These are phyloP conservation scores for Fusarium illudens DNA, from an alignment of 2,329 filamentous ascomycete genomes.

Conservation along the genomic window DNA sequence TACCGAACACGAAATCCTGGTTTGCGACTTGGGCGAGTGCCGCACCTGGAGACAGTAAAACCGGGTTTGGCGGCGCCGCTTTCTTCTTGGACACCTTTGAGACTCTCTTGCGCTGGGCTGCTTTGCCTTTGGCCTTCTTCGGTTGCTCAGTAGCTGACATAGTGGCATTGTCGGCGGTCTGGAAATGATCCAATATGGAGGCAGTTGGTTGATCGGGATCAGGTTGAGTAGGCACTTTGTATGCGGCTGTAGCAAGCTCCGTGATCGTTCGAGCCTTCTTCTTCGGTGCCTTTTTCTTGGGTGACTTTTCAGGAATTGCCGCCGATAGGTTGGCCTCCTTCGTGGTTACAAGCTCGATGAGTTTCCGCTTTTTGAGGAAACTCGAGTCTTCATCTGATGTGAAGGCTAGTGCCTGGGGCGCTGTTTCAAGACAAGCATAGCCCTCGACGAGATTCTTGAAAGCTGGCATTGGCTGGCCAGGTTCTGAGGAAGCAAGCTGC, in stretches of 20 bases:
- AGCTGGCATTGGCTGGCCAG: conserved; percentile 37
- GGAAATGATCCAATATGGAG: conserved; percentile 57
- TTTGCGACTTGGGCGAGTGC: conserved; percentile 71
- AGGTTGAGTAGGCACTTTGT: conserved; percentile 51
- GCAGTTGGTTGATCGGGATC: conserved; percentile 45
- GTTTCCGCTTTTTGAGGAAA: conserved; percentile 63
- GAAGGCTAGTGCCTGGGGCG: conserved; percentile 15
- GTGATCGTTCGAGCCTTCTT: conserved; percentile 83
- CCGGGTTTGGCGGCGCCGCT: conserved; percentile 51
- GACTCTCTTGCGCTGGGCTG: conserved; percentile 45
- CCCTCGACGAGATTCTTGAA: conserved; percentile 56
- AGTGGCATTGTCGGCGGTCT: neutral
- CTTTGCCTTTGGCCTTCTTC: conserved; percentile 45
- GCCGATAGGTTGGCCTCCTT: conserved; percentile 37
- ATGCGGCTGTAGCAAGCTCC: conserved; percentile 77
- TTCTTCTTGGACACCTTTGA: conserved; percentile 52
- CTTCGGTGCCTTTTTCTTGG: conserved; percentile 64
- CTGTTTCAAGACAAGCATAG: conserved; percentile 50
- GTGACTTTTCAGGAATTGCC: conserved; percentile 42
- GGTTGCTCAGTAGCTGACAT: neutral
- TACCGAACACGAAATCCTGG: conserved; percentile 86
- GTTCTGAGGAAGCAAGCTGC: conserved; percentile 10
- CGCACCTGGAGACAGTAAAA: conserved; percentile 73
- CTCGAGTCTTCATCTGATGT: conserved; percentile 42
- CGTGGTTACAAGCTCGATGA: conserved; percentile 59